Conservation (phyloP, 352 stramenopile species). For the Saprolegnia parasitica region DNA sequence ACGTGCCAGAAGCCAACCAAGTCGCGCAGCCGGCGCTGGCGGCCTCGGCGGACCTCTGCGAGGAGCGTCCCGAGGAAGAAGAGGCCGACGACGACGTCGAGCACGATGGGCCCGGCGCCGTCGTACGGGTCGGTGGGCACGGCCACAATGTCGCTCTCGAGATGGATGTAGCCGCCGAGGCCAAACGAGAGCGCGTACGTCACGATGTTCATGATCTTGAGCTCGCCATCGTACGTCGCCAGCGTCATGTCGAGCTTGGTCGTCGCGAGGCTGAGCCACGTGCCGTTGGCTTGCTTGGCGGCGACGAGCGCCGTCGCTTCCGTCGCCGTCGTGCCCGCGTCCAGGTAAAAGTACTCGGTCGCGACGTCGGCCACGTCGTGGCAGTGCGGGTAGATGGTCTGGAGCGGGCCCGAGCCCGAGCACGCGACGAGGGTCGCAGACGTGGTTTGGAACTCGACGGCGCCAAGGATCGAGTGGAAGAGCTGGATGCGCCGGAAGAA, state of each 20-base stretch:
- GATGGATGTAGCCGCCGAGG: constrained; percentile 36
- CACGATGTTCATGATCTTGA: constrained; percentile 43
- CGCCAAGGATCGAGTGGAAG: constrained; percentile 42
- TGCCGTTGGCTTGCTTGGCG: constrained; percentile 33
- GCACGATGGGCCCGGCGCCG: constrained; percentile 20
- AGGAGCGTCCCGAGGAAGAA: constrained; percentile 34
- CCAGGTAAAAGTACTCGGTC: constrained; percentile 36
- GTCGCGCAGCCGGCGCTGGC: constrained; percentile 17
- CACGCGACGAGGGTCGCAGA: constrained; percentile 32
- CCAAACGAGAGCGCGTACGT: constrained; percentile 38
- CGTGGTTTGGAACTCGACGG: constrained; percentile 37
- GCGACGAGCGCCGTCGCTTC: constrained; percentile 32
- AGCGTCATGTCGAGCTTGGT: constrained; percentile 42
- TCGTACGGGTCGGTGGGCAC: constrained; percentile 41
- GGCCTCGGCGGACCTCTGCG: constrained; percentile 22
- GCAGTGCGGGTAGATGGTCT: constrained; percentile 43
- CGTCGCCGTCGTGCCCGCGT: constrained; percentile 43
- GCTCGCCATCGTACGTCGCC: constrained; percentile 52
- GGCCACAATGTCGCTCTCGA: constrained; percentile 29
- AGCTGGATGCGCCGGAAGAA: constrained; percentile 33
- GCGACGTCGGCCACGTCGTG: constrained; percentile 35
- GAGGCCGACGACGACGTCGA: constrained; percentile 39
- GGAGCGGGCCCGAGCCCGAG: constrained; percentile 33
- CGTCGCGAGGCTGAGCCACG: constrained; percentile 42
- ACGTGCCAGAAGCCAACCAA: constrained; percentile 30